A percentile compares a stretch with the other conserved stretches of the same genome.
Evolutionary conservation across 2,329 filamentous ascomycete species (phyloP).

Genomic region (Cladobotryum protrusum): DNA sequence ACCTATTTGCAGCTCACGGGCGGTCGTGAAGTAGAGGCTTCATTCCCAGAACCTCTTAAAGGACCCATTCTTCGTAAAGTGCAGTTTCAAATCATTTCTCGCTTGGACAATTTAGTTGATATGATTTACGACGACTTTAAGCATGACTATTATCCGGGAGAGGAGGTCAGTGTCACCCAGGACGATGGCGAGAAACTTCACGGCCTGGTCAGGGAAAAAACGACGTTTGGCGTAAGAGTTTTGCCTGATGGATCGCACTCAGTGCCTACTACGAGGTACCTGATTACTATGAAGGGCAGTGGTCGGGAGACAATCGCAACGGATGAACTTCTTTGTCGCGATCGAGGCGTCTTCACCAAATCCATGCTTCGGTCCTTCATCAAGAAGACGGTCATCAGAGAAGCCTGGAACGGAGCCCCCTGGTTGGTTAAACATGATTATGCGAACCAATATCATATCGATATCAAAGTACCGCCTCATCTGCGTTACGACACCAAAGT

Average conservation of each 20-base stretch:
- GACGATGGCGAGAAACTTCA: constrained; percentile 62
- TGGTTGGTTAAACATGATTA: constrained; percentile 90
- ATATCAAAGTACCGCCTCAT: constrained; percentile 77
- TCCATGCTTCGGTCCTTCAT: constrained; percentile 89
- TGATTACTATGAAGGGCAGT: constrained; percentile 56
- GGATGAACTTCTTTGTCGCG: constrained; percentile 74
- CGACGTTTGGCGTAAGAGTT: constrained; percentile 57
- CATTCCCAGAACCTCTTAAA: constrained; percentile 86
- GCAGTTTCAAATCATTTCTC: constrained; percentile 81
- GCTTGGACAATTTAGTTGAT: constrained; percentile 76
- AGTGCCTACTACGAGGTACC: constrained; percentile 70
- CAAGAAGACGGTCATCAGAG: constrained; percentile 86
- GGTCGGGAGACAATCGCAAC: constrained; percentile 73
- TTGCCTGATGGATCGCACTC: constrained; percentile 64
- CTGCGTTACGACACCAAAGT: constrained; percentile 75
- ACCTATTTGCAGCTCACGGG: constrained; percentile 56
- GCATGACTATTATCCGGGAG: constrained; percentile 83
- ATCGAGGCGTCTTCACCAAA: constrained; percentile 91
- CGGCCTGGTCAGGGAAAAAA: constrained; percentile 79
- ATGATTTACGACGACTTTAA: constrained; percentile 74
- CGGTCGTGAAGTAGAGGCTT: constrained; percentile 81
- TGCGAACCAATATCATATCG: constrained; percentile 77
- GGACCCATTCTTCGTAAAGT: constrained; percentile 85
- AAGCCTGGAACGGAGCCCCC: constrained; percentile 91
- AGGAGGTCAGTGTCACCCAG: constrained; percentile 69